phyloP scores from a whole-genome alignment of 108 stramenopile species.

The Cyclotella kingstonii region DNA sequence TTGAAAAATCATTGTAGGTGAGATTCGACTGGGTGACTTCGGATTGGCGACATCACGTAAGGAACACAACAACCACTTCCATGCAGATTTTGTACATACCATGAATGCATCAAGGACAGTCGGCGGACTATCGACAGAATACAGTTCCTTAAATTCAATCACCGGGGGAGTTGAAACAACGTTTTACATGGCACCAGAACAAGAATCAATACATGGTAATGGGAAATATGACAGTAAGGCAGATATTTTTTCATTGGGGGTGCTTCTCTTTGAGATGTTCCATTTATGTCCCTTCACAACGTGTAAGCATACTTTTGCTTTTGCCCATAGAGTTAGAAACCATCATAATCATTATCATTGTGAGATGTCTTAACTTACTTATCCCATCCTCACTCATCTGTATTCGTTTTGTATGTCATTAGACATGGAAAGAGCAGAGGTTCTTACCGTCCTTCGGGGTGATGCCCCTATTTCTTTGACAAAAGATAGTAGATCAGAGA shows the following conservation, averaged over 20 bases:
- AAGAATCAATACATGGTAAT: constrained; percentile 36
- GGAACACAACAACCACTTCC: constrained; percentile 14
- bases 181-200: constrained; percentile 73
- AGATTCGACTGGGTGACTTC: constrained; percentile 76
- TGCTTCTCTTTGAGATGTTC: constrained; percentile 79
- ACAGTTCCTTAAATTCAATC: constrained; percentile 58
- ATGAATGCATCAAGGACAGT: constrained; percentile 5
- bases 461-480: too few species aligned
- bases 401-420: constrained; percentile 5
- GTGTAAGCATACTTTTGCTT: constrained; percentile 14
- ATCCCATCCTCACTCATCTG: not conserved
- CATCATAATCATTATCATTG: not conserved
- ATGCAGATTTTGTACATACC: constrained; percentile 1
- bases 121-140: too few species aligned
- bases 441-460: constrained; percentile 50
- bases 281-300: constrained; percentile 59
- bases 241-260: constrained; percentile 80
- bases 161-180: constrained; percentile 85
- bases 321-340: too few species aligned
- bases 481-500: constrained; percentile 23
- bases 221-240: constrained; percentile 66
- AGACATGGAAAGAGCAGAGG: constrained; percentile 62
- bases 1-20: too few species aligned
- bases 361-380: not conserved
- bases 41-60: constrained; percentile 57